Percentiles rank a stretch among this genome's conserved stretches.
phyloP scores from a whole-genome alignment of 208 protist genomes.

The Angomonas ambiguus region DNA sequence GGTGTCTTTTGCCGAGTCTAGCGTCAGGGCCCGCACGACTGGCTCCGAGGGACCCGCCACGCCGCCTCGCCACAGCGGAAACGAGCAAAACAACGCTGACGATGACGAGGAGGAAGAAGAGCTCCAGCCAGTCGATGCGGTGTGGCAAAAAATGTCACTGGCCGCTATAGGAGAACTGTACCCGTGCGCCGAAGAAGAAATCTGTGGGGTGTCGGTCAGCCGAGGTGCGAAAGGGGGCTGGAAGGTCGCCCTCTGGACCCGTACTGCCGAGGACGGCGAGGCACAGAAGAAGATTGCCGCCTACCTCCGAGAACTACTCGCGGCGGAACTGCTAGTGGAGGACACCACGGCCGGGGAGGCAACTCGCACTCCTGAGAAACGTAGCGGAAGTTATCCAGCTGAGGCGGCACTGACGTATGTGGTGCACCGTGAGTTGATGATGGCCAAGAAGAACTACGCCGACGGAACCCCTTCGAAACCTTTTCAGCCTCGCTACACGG shows the following conservation, averaged over 20 bases:
- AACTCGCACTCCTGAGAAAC: no score
- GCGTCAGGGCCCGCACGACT: conserved; percentile 8
- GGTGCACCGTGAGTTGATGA: conserved; percentile 74
- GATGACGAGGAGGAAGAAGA: conserved; percentile 5
- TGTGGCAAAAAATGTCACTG: conserved; percentile 75
- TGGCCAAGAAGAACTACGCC: conserved; percentile 49
- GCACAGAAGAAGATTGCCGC: conserved; percentile 61
- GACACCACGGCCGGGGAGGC: neutral
- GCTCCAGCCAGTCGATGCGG: conserved; percentile 55
- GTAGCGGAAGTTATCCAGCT: neutral
- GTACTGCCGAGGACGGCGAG: conserved; percentile 55
- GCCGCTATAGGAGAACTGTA: conserved; percentile 79
- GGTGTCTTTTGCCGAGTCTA: conserved; percentile 36
- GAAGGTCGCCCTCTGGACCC: conserved; percentile 86
- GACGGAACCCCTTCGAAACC: conserved; percentile 17
- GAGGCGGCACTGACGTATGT: conserved; percentile 40
- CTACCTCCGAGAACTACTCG: conserved; percentile 25
- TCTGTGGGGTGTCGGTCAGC: conserved; percentile 78
- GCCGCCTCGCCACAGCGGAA: neutral
- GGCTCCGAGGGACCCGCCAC: neutral
- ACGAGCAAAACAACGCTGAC: neutral
- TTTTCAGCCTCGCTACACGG: conserved; percentile 52
- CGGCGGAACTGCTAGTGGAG: neutral
- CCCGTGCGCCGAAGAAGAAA: conserved; percentile 71
- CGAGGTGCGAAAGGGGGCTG: conserved; percentile 55